Percentiles rank a stretch among this genome's conserved stretches.
These are phyloP conservation scores for Vanilla planifolia DNA, from an alignment of 106 monocot species.

Conservation along the genomic window DNA sequence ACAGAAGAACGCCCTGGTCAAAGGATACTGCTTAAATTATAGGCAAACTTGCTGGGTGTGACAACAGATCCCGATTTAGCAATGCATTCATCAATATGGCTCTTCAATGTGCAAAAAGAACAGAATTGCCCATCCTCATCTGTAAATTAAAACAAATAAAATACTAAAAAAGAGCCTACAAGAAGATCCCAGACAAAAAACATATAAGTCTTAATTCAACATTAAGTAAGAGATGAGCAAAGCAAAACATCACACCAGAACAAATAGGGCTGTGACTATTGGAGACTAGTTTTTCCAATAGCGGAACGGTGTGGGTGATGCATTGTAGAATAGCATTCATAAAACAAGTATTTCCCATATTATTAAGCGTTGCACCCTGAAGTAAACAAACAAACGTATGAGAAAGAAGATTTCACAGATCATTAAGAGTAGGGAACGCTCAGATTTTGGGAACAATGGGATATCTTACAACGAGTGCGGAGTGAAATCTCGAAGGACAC, in stretches of 20 bases:
- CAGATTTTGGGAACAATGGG: neutral
- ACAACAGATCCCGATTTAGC: constrained; percentile 15
- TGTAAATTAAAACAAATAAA: constrained; percentile 15
- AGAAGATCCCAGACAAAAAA: neutral
- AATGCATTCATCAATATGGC: constrained; percentile 32
- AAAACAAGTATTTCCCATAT: constrained; percentile 86
- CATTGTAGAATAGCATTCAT: constrained; percentile 71
- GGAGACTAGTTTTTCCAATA: constrained; percentile 34
- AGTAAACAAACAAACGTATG: neutral
- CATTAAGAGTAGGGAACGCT: neutral
- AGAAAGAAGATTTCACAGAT: neutral
- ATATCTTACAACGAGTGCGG: neutral
- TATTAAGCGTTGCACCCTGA: constrained; percentile 66
- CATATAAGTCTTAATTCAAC: neutral
- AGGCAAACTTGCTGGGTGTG: constrained; percentile 23
- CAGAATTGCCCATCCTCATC: constrained; percentile 44
- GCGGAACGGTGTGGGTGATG: constrained; percentile 62
- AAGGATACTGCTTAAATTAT: constrained; percentile 89
- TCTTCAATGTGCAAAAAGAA: constrained; percentile 50
- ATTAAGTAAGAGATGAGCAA: neutral
- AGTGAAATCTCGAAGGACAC: no score
- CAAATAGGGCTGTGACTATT: constrained; percentile 18
- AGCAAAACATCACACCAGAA: constrained; percentile 11
- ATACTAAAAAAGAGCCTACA: constrained; percentile 1
- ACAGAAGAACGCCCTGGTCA: neutral